phyloP scores from a whole-genome alignment of 169 alveolate genomes.

The Cryptosporidium tyzzeri region DNA sequence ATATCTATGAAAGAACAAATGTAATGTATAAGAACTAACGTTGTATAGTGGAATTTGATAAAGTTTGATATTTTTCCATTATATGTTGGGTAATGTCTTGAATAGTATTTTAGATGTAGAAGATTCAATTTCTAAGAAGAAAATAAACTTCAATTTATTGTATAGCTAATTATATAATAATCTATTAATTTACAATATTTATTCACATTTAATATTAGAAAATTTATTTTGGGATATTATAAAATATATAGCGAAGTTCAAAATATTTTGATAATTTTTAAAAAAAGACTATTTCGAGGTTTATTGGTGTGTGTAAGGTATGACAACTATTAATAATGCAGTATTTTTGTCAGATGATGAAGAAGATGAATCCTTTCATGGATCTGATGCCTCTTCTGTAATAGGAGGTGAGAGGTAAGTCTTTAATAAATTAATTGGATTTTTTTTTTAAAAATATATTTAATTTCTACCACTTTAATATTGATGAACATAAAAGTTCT shows the following conservation, averaged over 20 bases:
- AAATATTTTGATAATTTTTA: too few relatives aligned
- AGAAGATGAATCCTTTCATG: conserved; percentile 69
- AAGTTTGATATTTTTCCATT: not conserved
- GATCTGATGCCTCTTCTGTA: conserved; percentile 49
- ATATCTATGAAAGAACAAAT: not conserved
- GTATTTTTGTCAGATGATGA: conserved; percentile 72
- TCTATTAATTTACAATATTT: not conserved
- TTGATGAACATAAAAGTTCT: not conserved
- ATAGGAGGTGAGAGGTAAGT: conserved; percentile 34
- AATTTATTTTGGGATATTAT: not conserved
- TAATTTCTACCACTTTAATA: not conserved
- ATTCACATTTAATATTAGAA: not conserved
- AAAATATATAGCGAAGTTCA: not conserved
- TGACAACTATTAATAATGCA: conserved; percentile 64
- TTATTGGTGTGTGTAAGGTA: conserved; percentile 4
- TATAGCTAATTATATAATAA: too few relatives aligned
- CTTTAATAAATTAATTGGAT: not conserved
- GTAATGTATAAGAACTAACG: not conserved
- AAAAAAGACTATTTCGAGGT: not conserved
- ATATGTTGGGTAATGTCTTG: not conserved
- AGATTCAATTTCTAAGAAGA: not conserved
- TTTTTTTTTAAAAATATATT: not conserved
- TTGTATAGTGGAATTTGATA: not conserved
- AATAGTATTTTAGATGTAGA: conserved; percentile 5
- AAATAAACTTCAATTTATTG: not conserved